These are phyloP conservation scores for Cytospora leucostoma DNA, from an alignment of 2,329 filamentous ascomycete species.

Conservation along the genomic window DNA sequence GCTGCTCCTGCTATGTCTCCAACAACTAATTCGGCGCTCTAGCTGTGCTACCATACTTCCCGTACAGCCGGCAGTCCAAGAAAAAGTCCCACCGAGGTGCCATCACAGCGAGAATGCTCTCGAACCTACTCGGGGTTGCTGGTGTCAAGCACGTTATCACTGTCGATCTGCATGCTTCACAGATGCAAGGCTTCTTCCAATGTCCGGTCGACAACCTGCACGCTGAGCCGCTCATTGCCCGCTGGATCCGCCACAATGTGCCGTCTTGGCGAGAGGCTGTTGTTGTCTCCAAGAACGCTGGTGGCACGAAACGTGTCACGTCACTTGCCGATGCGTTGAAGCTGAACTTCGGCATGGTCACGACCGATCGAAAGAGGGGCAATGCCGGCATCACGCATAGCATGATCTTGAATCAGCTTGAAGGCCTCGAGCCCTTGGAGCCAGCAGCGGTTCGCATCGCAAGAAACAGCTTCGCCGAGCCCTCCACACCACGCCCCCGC, in stretches of 20 bases:
- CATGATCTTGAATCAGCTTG: slow-evolving; percentile 71
- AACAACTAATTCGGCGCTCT: slow-evolving; percentile 19
- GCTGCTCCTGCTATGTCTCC: not conserved
- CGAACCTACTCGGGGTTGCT: slow-evolving; percentile 89
- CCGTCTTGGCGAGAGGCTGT: slow-evolving; percentile 87
- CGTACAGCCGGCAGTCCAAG: slow-evolving; percentile 99
- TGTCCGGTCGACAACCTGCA: slow-evolving; percentile 97
- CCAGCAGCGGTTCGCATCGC: slow-evolving; percentile 26
- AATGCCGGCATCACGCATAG: slow-evolving; percentile 70
- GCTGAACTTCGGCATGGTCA: slow-evolving; percentile 96
- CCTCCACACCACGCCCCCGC: slow-evolving; percentile 33
- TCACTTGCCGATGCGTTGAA: slow-evolving; percentile 94
- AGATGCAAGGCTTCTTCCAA: slow-evolving; percentile 99
- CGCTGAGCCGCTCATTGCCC: slow-evolving; percentile 90
- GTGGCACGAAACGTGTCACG: slow-evolving; percentile 94
- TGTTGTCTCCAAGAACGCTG: slow-evolving; percentile 96
- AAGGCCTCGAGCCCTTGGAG: slow-evolving; percentile 51
- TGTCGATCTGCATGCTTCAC: slow-evolving; percentile 92
- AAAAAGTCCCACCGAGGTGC: slow-evolving; percentile 97
- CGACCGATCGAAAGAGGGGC: slow-evolving; percentile 72
- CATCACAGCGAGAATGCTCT: slow-evolving; percentile 95
- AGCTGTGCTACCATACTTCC: slow-evolving; percentile 93
- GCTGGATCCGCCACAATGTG: slow-evolving; percentile 92
- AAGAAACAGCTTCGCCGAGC: slow-evolving; percentile 31
- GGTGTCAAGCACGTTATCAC: slow-evolving; percentile 98